phyloP scores from a whole-genome alignment of 768 basidiomycete genomes.

The Butyriboletus loyo region DNA sequence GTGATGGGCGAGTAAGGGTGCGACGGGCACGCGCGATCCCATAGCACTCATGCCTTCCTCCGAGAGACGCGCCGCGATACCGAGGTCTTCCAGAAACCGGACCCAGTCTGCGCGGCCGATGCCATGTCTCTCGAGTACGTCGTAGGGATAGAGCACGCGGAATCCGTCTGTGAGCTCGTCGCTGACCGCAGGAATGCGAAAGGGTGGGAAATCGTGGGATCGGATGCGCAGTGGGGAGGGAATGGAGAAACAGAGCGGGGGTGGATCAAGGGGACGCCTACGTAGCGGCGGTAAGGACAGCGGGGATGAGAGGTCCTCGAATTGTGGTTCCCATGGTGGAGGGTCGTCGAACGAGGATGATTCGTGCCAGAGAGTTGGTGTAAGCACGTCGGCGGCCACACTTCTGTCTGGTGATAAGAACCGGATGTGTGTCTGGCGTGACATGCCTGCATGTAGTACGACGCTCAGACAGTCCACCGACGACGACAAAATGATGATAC shows the following conservation, averaged over 20 bases:
- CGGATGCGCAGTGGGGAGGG: slow-evolving; percentile 26
- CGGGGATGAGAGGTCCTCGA: slow-evolving; percentile 19
- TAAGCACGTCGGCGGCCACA: background rate
- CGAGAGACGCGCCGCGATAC: slow-evolving; percentile 27
- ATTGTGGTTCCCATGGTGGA: slow-evolving; percentile 29
- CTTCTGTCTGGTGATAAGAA: background rate
- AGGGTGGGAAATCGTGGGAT: slow-evolving; percentile 28
- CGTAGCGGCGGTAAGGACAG: background rate
- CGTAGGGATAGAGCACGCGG: slow-evolving; percentile 23
- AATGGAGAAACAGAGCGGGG: slow-evolving; percentile 28
- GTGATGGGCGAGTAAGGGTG: slow-evolving; percentile 11
- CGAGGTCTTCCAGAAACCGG: slow-evolving; percentile 30
- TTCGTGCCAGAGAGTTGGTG: background rate
- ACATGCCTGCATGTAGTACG: slow-evolving; percentile 7
- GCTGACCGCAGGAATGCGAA: slow-evolving; percentile 23
- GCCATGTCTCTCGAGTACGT: slow-evolving; percentile 27
- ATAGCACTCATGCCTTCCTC: slow-evolving; percentile 21
- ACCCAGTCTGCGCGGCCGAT: slow-evolving; percentile 27
- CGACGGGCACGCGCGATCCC: slow-evolving; percentile 19
- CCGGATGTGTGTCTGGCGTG: background rate
- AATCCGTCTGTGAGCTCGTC: slow-evolving; percentile 25
- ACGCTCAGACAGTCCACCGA: background rate
- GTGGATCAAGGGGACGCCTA: slow-evolving; percentile 30
- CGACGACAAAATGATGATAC: background rate
- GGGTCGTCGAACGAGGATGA: slow-evolving; percentile 6